Conservation (phyloP, 176 grass and related monocot genomes). For the Aegilops sharonensis region DNA sequence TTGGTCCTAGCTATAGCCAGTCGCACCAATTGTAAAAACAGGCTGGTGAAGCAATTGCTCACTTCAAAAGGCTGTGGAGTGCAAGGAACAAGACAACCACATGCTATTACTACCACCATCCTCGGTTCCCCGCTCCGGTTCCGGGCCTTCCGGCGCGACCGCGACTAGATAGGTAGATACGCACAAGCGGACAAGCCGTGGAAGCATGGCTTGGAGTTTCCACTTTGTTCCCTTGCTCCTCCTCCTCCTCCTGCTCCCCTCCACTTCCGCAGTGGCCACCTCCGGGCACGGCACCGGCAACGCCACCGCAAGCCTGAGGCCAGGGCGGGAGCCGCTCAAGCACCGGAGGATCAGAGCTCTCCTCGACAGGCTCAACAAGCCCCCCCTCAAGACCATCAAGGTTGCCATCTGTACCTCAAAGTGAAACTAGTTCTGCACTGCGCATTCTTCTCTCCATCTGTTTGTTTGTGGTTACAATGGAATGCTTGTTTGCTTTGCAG, state of each 20-base stretch:
- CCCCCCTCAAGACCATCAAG: constrained; percentile 73
- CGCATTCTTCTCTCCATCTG: neutral
- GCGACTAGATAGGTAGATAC: neutral
- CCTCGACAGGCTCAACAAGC: constrained; percentile 70
- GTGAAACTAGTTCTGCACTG: neutral
- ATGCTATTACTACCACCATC: neutral
- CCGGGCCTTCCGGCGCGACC: too few relatives aligned
- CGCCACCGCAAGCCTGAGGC: constrained; percentile 15
- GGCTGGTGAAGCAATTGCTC: neutral
- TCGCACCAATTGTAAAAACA: too few relatives aligned
- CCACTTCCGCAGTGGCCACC: constrained; percentile 4
- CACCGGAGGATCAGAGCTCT: constrained; percentile 52
- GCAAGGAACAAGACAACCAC: constrained; percentile 31
- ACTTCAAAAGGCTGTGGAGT: neutral
- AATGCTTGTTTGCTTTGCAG: constrained; percentile 27
- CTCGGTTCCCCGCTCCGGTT: neutral
- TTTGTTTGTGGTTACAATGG: neutral
- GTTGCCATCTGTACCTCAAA: neutral
- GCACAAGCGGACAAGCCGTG: constrained; percentile 40
- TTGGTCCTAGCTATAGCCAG: too few relatives aligned
- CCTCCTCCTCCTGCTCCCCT: constrained; percentile 20
- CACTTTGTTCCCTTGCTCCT: constrained; percentile 52
- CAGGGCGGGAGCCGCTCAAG: constrained; percentile 34
- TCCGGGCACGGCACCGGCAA: neutral
- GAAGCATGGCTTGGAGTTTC: constrained; percentile 68